These are phyloP conservation scores for Knufia petricola DNA, from an alignment of 2,329 filamentous ascomycete species.

Conservation along the genomic window DNA sequence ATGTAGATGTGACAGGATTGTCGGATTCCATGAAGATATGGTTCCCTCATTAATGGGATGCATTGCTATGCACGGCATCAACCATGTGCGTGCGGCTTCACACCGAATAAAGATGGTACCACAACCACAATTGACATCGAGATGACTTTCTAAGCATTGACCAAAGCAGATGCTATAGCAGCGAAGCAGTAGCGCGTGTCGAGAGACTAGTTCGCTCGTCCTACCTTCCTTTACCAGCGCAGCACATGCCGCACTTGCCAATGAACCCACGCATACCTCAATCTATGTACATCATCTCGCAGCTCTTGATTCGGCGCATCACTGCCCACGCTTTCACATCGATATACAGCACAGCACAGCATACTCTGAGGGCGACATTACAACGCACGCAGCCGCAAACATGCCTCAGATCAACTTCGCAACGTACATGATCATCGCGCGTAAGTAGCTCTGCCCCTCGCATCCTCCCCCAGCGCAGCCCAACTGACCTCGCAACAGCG, in stretches of 20 bases:
- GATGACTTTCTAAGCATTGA: too few species aligned
- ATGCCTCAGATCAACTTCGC: slow-evolving; percentile 54
- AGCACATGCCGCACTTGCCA: too few species aligned
- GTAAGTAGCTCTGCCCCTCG: slow-evolving; percentile 7
- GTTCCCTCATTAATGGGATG: too few species aligned
- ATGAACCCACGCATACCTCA: too few species aligned
- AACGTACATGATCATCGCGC: slow-evolving; percentile 68
- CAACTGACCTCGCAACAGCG: slow-evolving; percentile 38
- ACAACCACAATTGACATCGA: too few species aligned
- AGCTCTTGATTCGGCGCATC: neutral
- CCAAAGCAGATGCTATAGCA: too few species aligned
- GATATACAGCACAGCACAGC: neutral
- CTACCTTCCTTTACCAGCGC: too few species aligned
- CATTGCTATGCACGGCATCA: too few species aligned
- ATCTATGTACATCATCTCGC: neutral
- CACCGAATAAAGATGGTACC: too few species aligned
- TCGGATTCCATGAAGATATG: neutral
- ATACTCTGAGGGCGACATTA: neutral
- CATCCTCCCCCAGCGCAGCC: neutral
- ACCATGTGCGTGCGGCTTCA: too few species aligned
- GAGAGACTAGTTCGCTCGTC: too few species aligned
- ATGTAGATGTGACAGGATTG: neutral
- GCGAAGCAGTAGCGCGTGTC: too few species aligned
- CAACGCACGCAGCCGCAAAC: slow-evolving; percentile 6
- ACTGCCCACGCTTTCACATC: neutral